phyloP scores from a whole-genome alignment of 2,329 filamentous ascomycete species.

The Intubia oerlemansii region DNA sequence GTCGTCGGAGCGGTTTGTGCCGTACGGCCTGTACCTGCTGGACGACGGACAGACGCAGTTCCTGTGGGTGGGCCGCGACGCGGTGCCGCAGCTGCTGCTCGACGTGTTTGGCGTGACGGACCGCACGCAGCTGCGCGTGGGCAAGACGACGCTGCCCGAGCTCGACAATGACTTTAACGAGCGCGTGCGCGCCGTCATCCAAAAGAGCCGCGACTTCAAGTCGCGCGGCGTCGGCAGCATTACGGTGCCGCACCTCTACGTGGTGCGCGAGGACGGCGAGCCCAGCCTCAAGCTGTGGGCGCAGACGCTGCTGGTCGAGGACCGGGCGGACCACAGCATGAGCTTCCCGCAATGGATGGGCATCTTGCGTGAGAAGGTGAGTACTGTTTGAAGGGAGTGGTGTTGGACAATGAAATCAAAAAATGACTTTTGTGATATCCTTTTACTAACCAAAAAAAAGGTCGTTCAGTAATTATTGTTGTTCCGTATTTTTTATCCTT shows the following conservation, averaged over 20 bases:
- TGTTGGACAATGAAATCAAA: too few relatives aligned
- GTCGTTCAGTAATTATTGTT: not conserved
- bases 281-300: slow-evolving; percentile 92
- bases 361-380: slow-evolving; percentile 84
- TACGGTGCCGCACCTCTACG: slow-evolving; percentile 75
- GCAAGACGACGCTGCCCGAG: slow-evolving; percentile 71
- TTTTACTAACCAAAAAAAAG: too few relatives aligned
- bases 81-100: slow-evolving; percentile 66
- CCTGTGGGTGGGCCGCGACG: slow-evolving; percentile 84
- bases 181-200: slow-evolving; percentile 68
- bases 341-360: slow-evolving; percentile 90
- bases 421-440: not conserved
- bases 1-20: slow-evolving; percentile 67
- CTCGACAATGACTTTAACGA: slow-evolving; percentile 95
- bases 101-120: slow-evolving; percentile 86
- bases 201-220: slow-evolving; percentile 79
- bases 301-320: slow-evolving; percentile 85
- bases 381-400: too few relatives aligned
- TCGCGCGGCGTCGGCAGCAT: slow-evolving; percentile 83
- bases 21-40: slow-evolving; percentile 86
- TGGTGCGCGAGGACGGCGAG: slow-evolving; percentile 89
- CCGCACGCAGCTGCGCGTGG: slow-evolving; percentile 66
- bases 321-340: slow-evolving; percentile 81
- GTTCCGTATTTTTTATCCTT: not conserved
- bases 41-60: slow-evolving; percentile 97